Conservation (phyloP, 257 asterid genomes). For the Fraxinus excelsior region DNA sequence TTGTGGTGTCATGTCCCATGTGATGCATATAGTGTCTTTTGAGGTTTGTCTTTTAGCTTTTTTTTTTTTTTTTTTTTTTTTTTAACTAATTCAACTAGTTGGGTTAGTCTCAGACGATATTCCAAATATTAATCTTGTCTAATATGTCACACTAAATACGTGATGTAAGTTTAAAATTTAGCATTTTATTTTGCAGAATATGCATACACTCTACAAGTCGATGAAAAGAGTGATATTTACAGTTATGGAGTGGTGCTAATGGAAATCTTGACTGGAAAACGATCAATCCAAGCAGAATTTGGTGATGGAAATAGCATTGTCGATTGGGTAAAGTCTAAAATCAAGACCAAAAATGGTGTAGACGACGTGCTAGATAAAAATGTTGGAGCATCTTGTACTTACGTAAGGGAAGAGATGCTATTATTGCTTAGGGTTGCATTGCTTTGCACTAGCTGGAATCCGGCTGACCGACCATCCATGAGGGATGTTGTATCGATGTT, state of each 20-base stretch:
- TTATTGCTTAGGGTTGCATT: slow-evolving; percentile 75
- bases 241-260: slow-evolving; percentile 86
- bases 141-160: not conserved
- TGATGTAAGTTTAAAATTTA: too few species aligned
- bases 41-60: slow-evolving; percentile 9
- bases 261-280: slow-evolving; percentile 76
- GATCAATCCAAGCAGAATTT: slow-evolving; percentile 76
- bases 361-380: slow-evolving; percentile 61
- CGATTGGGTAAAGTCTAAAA: slow-evolving; percentile 71
- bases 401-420: slow-evolving; percentile 87
- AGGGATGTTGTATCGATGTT: slow-evolving; percentile 89
- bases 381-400: slow-evolving; percentile 65
- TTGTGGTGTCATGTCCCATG: slow-evolving; percentile 24
- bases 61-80: not conserved
- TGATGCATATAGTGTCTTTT: slow-evolving; percentile 17
- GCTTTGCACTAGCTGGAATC: slow-evolving; percentile 81
- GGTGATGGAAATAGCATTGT: slow-evolving; percentile 91
- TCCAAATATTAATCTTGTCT: not conserved
- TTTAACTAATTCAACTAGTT: not conserved
- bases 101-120: not conserved
- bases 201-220: slow-evolving; percentile 90
- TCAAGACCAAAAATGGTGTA: slow-evolving; percentile 48
- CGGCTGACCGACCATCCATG: slow-evolving; percentile 90
- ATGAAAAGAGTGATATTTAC: slow-evolving; percentile 93
- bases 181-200: slow-evolving; percentile 51